These are phyloP conservation scores for Breynia disticha DNA, from an alignment of 441 rosid species.

Conservation along the genomic window DNA sequence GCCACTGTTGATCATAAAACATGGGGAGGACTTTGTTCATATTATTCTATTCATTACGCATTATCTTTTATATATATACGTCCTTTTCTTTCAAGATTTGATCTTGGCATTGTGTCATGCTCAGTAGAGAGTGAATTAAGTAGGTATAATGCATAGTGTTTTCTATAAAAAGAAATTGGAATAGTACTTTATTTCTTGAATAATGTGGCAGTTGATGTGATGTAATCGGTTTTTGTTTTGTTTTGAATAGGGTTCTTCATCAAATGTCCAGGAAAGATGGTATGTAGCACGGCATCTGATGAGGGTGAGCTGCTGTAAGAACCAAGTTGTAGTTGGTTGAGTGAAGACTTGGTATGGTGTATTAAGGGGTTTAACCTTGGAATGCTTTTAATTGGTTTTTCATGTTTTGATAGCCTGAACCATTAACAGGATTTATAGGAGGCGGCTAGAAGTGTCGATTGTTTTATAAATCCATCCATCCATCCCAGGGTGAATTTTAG, in stretches of 20 bases:
- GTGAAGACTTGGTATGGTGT: constrained; percentile 21
- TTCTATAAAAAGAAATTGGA: too few relatives aligned
- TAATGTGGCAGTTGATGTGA: background rate
- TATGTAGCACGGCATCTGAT: constrained; percentile 10
- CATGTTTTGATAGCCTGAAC: constrained; percentile 21
- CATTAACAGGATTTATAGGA: constrained; percentile 22
- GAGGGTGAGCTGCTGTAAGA: constrained; percentile 11
- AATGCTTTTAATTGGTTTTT: constrained; percentile 22
- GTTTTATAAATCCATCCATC: constrained; percentile 15
- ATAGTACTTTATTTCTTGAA: too few relatives aligned
- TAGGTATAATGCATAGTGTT: too few relatives aligned
- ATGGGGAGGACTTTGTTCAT: background rate
- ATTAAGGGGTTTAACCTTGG: constrained; percentile 23
- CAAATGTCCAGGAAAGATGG: constrained; percentile 7
- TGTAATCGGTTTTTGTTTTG: background rate
- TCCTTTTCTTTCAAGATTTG: too few relatives aligned
- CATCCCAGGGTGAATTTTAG: too few relatives aligned
- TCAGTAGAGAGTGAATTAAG: too few relatives aligned
- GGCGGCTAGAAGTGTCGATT: constrained; percentile 17
- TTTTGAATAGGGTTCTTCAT: constrained; percentile 16
- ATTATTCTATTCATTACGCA: too few relatives aligned
- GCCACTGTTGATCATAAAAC: background rate
- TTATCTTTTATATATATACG: background rate
- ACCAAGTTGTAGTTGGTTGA: constrained; percentile 20
- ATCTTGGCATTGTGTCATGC: too few relatives aligned